phyloP scores from a whole-genome alignment of 495 filamentous ascomycete genomes.

The Ramalina intermedia region DNA sequence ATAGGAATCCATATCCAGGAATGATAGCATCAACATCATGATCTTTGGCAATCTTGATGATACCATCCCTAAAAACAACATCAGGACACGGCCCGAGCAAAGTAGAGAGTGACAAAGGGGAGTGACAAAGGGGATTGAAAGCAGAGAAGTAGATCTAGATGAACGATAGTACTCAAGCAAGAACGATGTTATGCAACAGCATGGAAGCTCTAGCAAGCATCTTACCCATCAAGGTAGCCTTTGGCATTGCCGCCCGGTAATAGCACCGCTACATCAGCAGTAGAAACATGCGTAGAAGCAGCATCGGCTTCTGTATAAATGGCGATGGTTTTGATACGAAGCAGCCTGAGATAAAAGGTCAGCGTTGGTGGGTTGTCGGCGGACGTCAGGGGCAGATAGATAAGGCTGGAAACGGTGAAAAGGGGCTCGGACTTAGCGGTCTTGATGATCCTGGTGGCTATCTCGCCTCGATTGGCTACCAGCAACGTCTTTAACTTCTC shows the following conservation, averaged over 20 bases:
- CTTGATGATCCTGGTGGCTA: slow-evolving; percentile 34
- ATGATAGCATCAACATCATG: slow-evolving; percentile 33
- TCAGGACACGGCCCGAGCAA: neutral
- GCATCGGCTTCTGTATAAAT: slow-evolving; percentile 41
- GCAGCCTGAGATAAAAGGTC: slow-evolving; percentile 14
- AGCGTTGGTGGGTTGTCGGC: neutral
- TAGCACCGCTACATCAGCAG: slow-evolving; percentile 36
- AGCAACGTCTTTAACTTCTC: slow-evolving; percentile 26
- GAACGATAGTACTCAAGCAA: neutral
- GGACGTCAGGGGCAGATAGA: neutral
- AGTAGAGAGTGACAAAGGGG: neutral
- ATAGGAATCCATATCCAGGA: slow-evolving; percentile 45
- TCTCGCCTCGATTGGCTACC: slow-evolving; percentile 43
- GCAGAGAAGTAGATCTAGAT: neutral
- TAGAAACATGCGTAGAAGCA: slow-evolving; percentile 37
- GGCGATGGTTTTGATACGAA: slow-evolving; percentile 34
- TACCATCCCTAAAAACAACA: slow-evolving; percentile 21
- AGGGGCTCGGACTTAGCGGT: slow-evolving; percentile 22
- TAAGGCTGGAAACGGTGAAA: neutral
- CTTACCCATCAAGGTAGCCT: slow-evolving; percentile 33
- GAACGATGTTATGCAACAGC: neutral
- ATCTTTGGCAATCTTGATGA: slow-evolving; percentile 33
- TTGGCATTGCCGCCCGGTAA: slow-evolving; percentile 30
- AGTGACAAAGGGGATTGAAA: neutral
- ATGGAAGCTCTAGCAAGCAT: neutral